These are phyloP conservation scores for Proliferodiscus dingleyae DNA, from an alignment of 2,329 filamentous ascomycete genomes.

Conservation along the genomic window DNA sequence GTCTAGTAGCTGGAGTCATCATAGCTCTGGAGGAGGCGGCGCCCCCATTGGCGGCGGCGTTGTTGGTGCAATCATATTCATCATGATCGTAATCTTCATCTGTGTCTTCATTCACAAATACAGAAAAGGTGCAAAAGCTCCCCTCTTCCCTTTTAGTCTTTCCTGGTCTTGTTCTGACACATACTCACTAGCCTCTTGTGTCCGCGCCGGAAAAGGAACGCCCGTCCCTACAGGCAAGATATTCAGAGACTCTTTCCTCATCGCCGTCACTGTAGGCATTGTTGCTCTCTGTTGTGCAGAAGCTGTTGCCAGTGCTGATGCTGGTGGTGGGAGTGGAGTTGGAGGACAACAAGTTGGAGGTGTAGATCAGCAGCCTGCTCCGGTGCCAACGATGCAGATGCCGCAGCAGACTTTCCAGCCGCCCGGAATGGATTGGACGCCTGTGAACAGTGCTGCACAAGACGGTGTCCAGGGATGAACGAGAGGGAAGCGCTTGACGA, in stretches of 20 bases:
- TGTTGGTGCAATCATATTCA: neutral
- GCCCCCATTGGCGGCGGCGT: neutral
- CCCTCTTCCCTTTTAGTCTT: neutral
- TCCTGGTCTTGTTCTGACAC: neutral
- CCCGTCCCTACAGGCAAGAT: neutral
- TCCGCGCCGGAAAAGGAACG: neutral
- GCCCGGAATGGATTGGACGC: conserved; percentile 2
- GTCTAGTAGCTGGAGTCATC: neutral
- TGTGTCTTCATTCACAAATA: conserved; percentile 1
- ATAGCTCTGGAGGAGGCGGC: neutral
- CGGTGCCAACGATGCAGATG: neutral
- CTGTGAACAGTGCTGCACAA: neutral
- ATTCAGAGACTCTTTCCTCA: conserved; percentile 1
- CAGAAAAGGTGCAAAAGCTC: neutral
- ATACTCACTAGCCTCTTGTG: neutral
- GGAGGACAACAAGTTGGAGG: no score
- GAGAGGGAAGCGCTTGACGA: neutral
- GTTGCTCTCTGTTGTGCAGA: neutral
- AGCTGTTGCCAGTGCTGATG: neutral
- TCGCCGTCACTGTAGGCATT: conserved; percentile 1
- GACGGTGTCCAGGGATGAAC: neutral
- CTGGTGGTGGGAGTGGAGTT: neutral
- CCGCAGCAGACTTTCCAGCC: neutral
- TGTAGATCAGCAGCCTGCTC: neutral
- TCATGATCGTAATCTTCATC: conserved; percentile 2